phyloP scores from a whole-genome alignment of 2,329 filamentous ascomycete genomes.

The Aureobasidium sp. region DNA sequence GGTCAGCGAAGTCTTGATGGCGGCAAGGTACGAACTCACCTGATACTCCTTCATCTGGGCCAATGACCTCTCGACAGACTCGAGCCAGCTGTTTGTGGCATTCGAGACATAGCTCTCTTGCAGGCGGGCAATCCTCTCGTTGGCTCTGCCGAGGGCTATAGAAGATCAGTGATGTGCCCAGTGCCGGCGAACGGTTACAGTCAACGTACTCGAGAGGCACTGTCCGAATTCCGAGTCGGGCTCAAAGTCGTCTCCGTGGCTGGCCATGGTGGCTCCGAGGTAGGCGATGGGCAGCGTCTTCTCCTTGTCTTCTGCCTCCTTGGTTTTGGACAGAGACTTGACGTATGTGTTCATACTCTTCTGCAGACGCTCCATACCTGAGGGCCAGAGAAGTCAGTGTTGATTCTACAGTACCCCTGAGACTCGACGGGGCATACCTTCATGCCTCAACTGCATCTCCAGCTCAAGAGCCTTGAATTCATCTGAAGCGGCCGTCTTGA shows the following conservation, averaged over 20 bases:
- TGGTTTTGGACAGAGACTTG: slow-evolving; percentile 79
- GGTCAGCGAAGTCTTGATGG: background rate
- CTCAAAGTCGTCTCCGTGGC: slow-evolving; percentile 89
- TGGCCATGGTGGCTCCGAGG: slow-evolving; percentile 77
- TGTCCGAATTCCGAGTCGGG: slow-evolving; percentile 84
- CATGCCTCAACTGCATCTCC: slow-evolving; percentile 83
- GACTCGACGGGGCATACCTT: slow-evolving; percentile 55
- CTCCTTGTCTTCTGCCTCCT: slow-evolving; percentile 80
- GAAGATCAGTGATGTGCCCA: background rate
- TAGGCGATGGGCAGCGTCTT: slow-evolving; percentile 74
- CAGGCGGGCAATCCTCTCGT: slow-evolving; percentile 77
- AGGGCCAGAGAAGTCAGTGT: background rate
- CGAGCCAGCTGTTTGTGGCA: slow-evolving; percentile 77
- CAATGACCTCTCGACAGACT: slow-evolving; percentile 81
- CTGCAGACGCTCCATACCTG: slow-evolving; percentile 86
- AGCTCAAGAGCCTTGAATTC: slow-evolving; percentile 85
- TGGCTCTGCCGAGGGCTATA: slow-evolving; percentile 71
- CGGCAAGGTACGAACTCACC: slow-evolving; percentile 45
- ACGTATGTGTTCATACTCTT: slow-evolving; percentile 78
- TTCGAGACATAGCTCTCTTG: slow-evolving; percentile 77
- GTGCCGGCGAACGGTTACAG: background rate
- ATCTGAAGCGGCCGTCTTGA: slow-evolving; percentile 78
- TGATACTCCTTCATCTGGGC: slow-evolving; percentile 98
- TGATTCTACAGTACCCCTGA: background rate
- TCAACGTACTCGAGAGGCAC: slow-evolving; percentile 56